These are phyloP conservation scores for Metroxylon sagu DNA, from an alignment of 176 grass and related monocot genomes.

Conservation along the genomic window DNA sequence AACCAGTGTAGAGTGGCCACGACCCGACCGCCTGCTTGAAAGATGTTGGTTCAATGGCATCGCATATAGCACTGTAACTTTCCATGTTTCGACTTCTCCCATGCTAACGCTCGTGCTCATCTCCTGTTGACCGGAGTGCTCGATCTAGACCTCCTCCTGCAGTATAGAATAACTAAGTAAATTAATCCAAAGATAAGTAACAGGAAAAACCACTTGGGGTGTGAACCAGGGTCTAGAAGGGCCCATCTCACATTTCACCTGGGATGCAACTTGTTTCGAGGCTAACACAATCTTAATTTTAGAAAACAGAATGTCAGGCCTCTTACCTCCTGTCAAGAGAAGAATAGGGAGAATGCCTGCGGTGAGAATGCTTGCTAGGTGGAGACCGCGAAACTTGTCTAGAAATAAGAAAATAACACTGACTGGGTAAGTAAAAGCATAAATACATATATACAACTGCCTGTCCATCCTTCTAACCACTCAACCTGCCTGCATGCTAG, in stretches of 20 bases:
- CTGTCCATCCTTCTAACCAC: constrained; percentile 48
- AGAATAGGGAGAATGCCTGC: constrained; percentile 80
- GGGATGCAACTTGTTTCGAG: constrained; percentile 5
- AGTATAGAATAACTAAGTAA: too few species aligned
- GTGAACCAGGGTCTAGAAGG: constrained; percentile 2
- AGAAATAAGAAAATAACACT: constrained; percentile 81
- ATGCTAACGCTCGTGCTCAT: too few species aligned
- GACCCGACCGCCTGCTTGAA: too few species aligned
- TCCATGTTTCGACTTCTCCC: too few species aligned
- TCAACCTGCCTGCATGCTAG: constrained; percentile 35
- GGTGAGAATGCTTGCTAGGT: constrained; percentile 88
- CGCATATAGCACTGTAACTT: too few species aligned
- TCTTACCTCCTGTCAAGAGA: constrained; percentile 43
- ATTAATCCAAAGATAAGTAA: too few species aligned
- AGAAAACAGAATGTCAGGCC: constrained; percentile 23
- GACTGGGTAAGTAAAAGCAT: constrained; percentile 59
- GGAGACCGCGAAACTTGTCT: constrained; percentile 90
- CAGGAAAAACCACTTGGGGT: too few species aligned
- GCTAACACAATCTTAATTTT: constrained; percentile 17
- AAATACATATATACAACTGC: constrained; percentile 15
- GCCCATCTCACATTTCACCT: constrained; percentile 22
- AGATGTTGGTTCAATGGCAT: too few species aligned
- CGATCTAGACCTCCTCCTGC: too few species aligned
- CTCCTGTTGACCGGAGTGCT: too few species aligned
- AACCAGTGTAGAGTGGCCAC: too few species aligned